Base-by-base conservation (phyloP, 768 basidiomycete genomes). In the Mycena metata region DNA sequence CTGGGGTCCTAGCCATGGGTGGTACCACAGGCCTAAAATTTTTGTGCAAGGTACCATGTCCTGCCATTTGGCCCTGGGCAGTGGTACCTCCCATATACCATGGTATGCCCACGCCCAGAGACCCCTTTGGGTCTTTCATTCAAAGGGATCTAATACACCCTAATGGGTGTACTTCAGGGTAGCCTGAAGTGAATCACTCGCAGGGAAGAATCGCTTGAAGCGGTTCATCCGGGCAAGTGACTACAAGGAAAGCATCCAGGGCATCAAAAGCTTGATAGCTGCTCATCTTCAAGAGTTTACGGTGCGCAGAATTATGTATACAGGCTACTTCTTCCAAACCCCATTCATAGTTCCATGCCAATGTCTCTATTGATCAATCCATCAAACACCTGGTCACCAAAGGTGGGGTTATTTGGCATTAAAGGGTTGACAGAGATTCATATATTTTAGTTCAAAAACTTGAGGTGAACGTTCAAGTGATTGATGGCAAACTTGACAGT, bases 211-310 rank as follows among this genome's bases (percentile, higher is more conserved):
- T 26, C 9, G 21, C 1, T 15, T 56, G 39, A 24, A 42, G 10
- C 19, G 21, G 15, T 41, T 56, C 55, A 12, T 56, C 1, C 8
- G 16, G 8, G 42, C 21, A n/a, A 56, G 42, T 13, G 3, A 41
- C 5, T 56, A 56, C 55, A 56, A 56, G 55, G 36, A 56, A 3
- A 56, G 24, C 21, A 56, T 56, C 26, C 35, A 42, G 21, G 21
- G 12, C 33, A 42, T 56, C n/a, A 39, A 42, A 13, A 24, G 11
- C 19, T 21, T 23, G 9, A 26, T 56, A 24, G 21, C 55, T 24
- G 21, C 41, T 17, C 39, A 56, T 39, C 2, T 56, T 16, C 36
- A 13, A 2, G 39, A 56, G 2, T 56, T 56, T 17, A 24, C 41
- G 3, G 55, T 56, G 19, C 11, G 55, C 30, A 42, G 10, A 11